Evolutionary conservation across 495 filamentous ascomycete genomes (phyloP).

Genomic region (Penicillium samsonianum): DNA sequence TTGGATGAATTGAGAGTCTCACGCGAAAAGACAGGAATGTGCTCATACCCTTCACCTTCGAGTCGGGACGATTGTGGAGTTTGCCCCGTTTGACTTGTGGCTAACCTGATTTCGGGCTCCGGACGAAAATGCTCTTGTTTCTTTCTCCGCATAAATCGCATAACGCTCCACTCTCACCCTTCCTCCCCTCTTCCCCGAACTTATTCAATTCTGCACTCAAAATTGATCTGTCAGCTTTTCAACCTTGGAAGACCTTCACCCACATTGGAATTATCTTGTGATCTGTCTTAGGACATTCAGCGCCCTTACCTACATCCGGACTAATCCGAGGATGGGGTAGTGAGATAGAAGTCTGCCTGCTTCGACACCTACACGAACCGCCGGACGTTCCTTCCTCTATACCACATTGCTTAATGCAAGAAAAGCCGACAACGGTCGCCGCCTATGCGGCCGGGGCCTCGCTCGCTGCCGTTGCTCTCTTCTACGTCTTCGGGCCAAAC

Average conservation of each 20-base stretch:
- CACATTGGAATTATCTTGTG: neutral
- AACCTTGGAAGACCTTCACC: slow-evolving; percentile 1
- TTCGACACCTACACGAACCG: slow-evolving; percentile 18
- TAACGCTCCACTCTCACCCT: slow-evolving; percentile 24
- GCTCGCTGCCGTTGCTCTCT: slow-evolving; percentile 89
- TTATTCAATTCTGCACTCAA: slow-evolving; percentile 14
- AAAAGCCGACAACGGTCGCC: slow-evolving; percentile 81
- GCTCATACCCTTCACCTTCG: slow-evolving; percentile 3
- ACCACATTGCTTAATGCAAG: slow-evolving; percentile 64
- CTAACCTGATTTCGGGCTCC: slow-evolving; percentile 4
- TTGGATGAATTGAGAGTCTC: slow-evolving; percentile 9
- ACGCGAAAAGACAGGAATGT: slow-evolving; percentile 5
- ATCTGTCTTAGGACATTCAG: neutral
- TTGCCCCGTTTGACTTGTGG: slow-evolving; percentile 12
- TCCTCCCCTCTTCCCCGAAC: slow-evolving; percentile 25
- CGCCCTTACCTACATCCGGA: neutral
- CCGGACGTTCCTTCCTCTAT: slow-evolving; percentile 10
- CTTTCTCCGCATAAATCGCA: slow-evolving; percentile 30
- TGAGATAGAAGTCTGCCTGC: slow-evolving; percentile 17
- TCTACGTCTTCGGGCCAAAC: slow-evolving; percentile 96
- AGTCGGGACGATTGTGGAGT: slow-evolving; percentile 9
- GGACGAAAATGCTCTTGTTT: neutral
- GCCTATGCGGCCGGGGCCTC: slow-evolving; percentile 95
- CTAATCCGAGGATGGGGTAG: slow-evolving; percentile 13
- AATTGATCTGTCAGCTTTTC: neutral